These are phyloP conservation scores for Salix arbutifolia DNA, from an alignment of 345 rosid species.

Conservation along the genomic window DNA sequence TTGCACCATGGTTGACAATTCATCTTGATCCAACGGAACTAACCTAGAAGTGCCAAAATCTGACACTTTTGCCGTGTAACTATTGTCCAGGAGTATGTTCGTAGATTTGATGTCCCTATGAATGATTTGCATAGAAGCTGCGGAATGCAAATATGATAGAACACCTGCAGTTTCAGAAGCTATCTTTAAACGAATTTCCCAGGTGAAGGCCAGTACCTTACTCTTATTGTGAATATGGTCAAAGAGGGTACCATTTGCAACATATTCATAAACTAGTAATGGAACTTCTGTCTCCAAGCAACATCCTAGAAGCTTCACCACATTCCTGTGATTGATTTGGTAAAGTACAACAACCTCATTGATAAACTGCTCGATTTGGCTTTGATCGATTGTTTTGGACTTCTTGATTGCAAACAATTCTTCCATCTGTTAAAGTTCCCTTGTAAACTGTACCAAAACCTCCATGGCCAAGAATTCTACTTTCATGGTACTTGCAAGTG, in stretches of 20 bases:
- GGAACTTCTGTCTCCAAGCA: background rate
- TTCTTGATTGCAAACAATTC: background rate
- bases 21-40: background rate
- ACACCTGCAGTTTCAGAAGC: background rate
- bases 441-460: background rate
- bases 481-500: background rate
- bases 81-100: background rate
- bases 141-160: background rate
- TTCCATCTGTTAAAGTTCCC: background rate
- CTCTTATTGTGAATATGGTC: background rate
- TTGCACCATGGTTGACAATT: background rate
- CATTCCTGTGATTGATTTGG: conserved; percentile 1
- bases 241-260: background rate
- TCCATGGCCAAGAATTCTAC: background rate
- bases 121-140: background rate
- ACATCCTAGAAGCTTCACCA: background rate
- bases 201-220: background rate
- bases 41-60: background rate
- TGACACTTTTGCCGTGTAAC: background rate
- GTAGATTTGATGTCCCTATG: background rate
- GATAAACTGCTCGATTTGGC: background rate
- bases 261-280: background rate
- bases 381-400: background rate
- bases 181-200: background rate
- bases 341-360: background rate